Percentiles rank a stretch among this genome's conserved stretches.
Conservation (phyloP, 2,329 filamentous ascomycete species). For the Stagonosporopsis vannaccii region DNA sequence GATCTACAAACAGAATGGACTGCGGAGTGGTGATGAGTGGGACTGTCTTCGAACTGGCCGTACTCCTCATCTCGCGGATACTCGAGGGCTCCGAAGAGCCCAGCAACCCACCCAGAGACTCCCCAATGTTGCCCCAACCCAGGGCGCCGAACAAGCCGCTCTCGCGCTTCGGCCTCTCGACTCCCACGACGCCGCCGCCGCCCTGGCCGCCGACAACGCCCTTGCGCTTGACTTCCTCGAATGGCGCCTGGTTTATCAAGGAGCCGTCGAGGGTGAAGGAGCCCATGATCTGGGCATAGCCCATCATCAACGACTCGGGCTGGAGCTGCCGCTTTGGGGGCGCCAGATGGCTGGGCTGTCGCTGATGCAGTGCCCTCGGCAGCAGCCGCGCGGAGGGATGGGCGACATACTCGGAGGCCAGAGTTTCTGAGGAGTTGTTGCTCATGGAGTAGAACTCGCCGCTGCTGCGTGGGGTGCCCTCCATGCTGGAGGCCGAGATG, state of each 20-base stretch:
- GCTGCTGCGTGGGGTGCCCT: conserved; percentile 84
- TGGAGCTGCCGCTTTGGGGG: conserved; percentile 39
- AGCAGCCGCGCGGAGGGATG: conserved; percentile 60
- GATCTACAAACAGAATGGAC: conserved; percentile 93
- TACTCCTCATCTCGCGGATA: conserved; percentile 93
- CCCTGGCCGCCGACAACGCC: conserved; percentile 84
- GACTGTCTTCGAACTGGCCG: conserved; percentile 83
- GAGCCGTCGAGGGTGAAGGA: conserved; percentile 93
- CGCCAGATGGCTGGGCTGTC: conserved; percentile 43
- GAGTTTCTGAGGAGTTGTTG: conserved; percentile 92
- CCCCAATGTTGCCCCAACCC: conserved; percentile 87
- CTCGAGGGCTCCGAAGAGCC: conserved; percentile 87
- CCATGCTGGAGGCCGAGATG: conserved; percentile 77
- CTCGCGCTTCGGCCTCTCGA: conserved; percentile 76
- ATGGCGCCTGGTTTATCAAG: conserved; percentile 84
- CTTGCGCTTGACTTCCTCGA: conserved; percentile 95
- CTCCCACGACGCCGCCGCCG: conserved; percentile 82
- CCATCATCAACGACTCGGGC: conserved; percentile 94
- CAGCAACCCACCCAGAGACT: conserved; percentile 86
- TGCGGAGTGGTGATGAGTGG: conserved; percentile 94
- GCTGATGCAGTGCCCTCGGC: conserved; percentile 37
- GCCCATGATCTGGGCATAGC: conserved; percentile 91
- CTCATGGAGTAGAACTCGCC: conserved; percentile 94
- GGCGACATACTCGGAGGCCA: conserved; percentile 82
- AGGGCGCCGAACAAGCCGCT: conserved; percentile 83